Percentiles rank a stretch among this genome's conserved stretches.
phyloP scores from a whole-genome alignment of 192 early-diverging fungal genomes.

The Coemansia sp. region DNA sequence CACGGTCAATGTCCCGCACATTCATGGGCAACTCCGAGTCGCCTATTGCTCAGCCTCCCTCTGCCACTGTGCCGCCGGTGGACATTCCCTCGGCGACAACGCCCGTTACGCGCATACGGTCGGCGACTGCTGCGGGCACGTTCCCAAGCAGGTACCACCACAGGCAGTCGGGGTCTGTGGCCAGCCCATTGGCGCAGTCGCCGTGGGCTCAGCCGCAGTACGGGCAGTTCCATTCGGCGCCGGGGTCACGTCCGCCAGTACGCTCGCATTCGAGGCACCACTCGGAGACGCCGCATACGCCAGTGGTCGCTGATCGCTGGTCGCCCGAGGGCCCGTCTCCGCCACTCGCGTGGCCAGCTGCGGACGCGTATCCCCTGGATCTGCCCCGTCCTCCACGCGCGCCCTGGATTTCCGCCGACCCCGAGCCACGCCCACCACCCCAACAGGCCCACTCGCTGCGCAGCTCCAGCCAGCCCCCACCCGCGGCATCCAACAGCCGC shows the following conservation, averaged over 20 bases:
- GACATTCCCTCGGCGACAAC: background rate
- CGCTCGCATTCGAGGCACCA: background rate
- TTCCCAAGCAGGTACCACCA: background rate
- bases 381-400: slow-evolving; percentile 25
- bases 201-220: slow-evolving; percentile 2
- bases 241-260: background rate
- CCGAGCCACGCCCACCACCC: background rate
- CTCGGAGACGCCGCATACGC: background rate
- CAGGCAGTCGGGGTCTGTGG: background rate
- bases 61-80: background rate
- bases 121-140: background rate
- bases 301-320: background rate
- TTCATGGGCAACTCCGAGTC: slow-evolving; percentile 4
- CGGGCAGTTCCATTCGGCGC: background rate
- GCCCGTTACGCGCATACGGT: background rate
- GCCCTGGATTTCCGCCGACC: slow-evolving; percentile 20
- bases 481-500: background rate
- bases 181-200: background rate
- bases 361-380: background rate
- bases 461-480: slow-evolving; percentile 19
- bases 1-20: slow-evolving; percentile 26
- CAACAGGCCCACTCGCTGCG: background rate
- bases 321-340: background rate
- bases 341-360: background rate
- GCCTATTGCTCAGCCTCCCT: background rate